phyloP scores from a whole-genome alignment of 2,329 filamentous ascomycete species.

The Colletotrichum sp. region DNA sequence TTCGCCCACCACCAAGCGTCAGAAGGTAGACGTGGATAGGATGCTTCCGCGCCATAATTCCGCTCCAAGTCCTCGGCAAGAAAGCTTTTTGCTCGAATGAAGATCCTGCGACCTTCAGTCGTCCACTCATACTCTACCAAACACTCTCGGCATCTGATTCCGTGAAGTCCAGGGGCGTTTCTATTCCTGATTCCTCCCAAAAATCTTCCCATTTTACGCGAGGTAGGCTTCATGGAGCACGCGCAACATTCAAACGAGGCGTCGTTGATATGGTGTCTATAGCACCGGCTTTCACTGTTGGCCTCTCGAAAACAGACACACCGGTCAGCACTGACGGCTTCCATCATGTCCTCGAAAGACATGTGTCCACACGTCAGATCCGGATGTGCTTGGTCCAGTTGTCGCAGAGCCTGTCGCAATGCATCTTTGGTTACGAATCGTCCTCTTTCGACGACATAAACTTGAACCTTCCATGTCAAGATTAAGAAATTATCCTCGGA shows the following conservation, averaged over 20 bases:
- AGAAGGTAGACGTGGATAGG: not conserved
- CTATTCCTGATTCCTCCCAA: not conserved
- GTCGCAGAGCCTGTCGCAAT: not conserved
- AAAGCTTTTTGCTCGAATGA: rapidly evolving
- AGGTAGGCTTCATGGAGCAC: not conserved
- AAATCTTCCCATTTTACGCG: not conserved
- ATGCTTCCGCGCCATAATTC: rapidly evolving
- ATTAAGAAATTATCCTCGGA: rapidly evolving
- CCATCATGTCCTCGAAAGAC: not conserved
- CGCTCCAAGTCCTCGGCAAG: rapidly evolving
- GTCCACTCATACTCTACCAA: not conserved
- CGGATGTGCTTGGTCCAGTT: not conserved
- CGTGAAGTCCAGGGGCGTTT: not conserved
- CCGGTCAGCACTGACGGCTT: not conserved
- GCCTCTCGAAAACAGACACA: not conserved
- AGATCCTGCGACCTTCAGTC: not conserved
- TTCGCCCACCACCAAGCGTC: not conserved
- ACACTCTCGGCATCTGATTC: not conserved
- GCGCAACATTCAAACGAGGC: rapidly evolving
- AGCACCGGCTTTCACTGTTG: not conserved
- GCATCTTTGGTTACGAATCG: not conserved
- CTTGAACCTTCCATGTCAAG: not conserved
- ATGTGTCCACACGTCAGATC: not conserved
- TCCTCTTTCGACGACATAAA: not conserved
- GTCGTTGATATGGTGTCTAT: rapidly evolving